Evolutionary conservation across 495 filamentous ascomycete genomes (phyloP), one percentile per base, ranked within the genome.

Genomic region (Copromyces sp.): DNA sequence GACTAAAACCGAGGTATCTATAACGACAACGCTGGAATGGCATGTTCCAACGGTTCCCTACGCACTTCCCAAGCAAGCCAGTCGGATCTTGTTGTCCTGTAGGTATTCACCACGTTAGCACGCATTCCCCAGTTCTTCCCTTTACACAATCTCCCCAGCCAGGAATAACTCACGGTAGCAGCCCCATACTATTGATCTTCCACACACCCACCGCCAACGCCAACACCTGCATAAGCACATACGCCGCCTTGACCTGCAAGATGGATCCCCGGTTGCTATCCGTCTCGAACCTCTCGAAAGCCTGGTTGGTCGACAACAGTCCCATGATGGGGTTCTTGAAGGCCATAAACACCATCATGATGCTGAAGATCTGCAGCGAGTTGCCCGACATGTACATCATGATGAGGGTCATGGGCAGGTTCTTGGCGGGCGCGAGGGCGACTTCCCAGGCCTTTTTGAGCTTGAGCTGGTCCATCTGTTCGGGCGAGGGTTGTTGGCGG

Each of bases 381-480:
- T 98, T 98, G 78, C 95, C 95, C 73, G 95, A 97, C 96, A 99
- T 98, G 87, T 99, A 99, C 94, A 98, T 98, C 91, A 97, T 97
- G 83, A 99, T 94, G 65, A 89, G 94, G 73, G 96, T 98, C 95
- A 99, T 98, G 69, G 95, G 95, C 61, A 99, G 86, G 79, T 91
- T 90, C 84, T 99, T 99, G 69, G 94, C 91, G 2, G 95, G 95
- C 4, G 92, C 96, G 42, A 99, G 88, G 40, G 95, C 96, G 29
- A 99, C 87, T 83, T 99, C 95, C 96, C 96, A 99, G 1, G 95
- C 95, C 80, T 99, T 99, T 83, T 99, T 99, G 74, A 98, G 82
- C 84, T 98, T 98, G 70, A 99, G 85, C 47, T 90, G 91, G 81
- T 98, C 95, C 84, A 93, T 98, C 82, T 98, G 94, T 74, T 90